Base-by-base conservation (phyloP, 2,329 filamentous ascomycete genomes). In the Fusarium buxicola region DNA sequence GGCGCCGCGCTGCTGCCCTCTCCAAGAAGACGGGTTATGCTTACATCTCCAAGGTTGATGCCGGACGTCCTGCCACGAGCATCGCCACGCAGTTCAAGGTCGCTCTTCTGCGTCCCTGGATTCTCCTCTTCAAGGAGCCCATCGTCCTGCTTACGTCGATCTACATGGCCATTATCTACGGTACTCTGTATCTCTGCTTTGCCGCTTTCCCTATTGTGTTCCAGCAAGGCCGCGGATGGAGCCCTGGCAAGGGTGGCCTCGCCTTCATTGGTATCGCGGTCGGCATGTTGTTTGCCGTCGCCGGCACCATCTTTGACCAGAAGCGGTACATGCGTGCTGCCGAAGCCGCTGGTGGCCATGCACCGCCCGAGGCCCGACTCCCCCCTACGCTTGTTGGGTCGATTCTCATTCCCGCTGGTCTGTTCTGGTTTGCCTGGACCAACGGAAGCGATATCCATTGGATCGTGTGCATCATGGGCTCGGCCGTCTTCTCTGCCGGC, bases 361-460 rank as follows among this genome's bases (percentile, higher is more conserved):
- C 87, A 8, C 82, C 87, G 3, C 87, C 88, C 0, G 89, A 92
- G 72, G 82, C 85, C 7, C 81, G 89, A 46, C 77, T 92, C 0
- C 85, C 85, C 0, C 82, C 86, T 9, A 81, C 81, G 25, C 82
- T 91, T 38, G 68, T 90, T 13, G 89, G 87, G 3, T 83, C 81
- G 12, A 73, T 89, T 41, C 68, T 81, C 6, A 76, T 91, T 2
- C 88, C 89, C 1, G 71, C 85, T 31, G 84, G 86, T 3, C 77
- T 89, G 15, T 89, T 89, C 76, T 86, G 83, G 83, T 89, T 89
- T 66, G 86, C 86, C 1, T 89, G 87, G 87, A 88, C 86, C 0
- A 86, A 85, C 59, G 80, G 76, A 15, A 78, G 80, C 0, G 74
- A 74, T 5, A 77, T 89, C 10, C 86, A 87, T 72, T 89, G 82